phyloP scores from a whole-genome alignment of 495 filamentous ascomycete species.

The Aspergillus avenaceus region DNA sequence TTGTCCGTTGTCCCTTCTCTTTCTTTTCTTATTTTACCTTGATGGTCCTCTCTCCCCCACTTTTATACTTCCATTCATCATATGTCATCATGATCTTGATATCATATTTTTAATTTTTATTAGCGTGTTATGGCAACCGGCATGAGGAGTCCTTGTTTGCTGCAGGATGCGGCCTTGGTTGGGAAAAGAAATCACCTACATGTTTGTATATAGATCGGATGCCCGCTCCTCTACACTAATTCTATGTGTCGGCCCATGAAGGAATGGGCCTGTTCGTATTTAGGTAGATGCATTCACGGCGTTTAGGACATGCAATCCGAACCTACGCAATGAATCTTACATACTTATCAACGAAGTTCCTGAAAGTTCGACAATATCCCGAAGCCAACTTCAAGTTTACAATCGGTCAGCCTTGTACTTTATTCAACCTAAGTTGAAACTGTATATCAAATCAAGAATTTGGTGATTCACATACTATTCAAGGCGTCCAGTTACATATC shows the following conservation, averaged over 20 bases:
- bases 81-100: constrained; percentile 1
- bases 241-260: background rate
- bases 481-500: no score
- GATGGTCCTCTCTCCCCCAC: background rate
- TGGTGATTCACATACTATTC: no score
- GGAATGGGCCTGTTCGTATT: background rate
- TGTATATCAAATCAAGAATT: no score
- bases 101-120: constrained; percentile 10
- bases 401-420: no score
- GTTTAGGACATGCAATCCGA: background rate
- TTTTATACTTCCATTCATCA: constrained; percentile 5
- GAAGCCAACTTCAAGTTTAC: no score
- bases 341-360: no score
- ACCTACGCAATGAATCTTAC: constrained; percentile 2
- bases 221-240: constrained; percentile 6
- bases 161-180: constrained; percentile 5
- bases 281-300: background rate
- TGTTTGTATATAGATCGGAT: constrained; percentile 21
- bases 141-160: constrained; percentile 18
- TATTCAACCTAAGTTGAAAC: no score
- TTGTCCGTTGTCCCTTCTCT: background rate
- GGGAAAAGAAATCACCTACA: constrained; percentile 12
- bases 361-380: no score
- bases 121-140: constrained; percentile 21
- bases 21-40: constrained; percentile 1